phyloP scores from a whole-genome alignment of 805 yeast genomes.

The Sugiyamaella marilandica region DNA sequence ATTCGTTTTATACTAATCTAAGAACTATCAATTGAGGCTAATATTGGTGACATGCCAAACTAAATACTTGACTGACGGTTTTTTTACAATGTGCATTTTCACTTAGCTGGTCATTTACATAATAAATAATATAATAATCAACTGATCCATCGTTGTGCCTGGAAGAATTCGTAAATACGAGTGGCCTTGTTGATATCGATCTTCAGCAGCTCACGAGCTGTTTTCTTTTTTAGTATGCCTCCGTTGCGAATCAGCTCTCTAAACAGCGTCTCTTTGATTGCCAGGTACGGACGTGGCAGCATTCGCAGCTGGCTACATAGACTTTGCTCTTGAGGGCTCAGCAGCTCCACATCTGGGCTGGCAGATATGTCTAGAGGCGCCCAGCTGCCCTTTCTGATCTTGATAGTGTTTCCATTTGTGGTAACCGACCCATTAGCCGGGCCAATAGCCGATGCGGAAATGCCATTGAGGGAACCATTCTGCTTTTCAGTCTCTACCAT shows the following conservation, averaged over 20 bases:
- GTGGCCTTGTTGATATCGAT: slow-evolving; percentile 85
- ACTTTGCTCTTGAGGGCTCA: slow-evolving; percentile 83
- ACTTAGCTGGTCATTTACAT: not conserved
- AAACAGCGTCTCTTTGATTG: slow-evolving; percentile 84
- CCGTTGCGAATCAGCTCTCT: slow-evolving; percentile 82
- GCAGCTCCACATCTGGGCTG: slow-evolving; percentile 74
- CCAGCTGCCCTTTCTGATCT: not conserved
- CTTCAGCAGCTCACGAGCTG: slow-evolving; percentile 77
- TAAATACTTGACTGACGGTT: no score
- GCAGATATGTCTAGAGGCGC: slow-evolving; percentile 41
- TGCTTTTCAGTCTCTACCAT: not conserved
- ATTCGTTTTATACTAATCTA: no score
- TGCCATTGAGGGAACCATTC: not conserved
- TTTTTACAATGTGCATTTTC: no score
- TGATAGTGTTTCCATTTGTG: not conserved
- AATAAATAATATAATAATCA: slow-evolving; percentile 4
- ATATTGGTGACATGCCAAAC: no score
- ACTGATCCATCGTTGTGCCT: slow-evolving; percentile 80
- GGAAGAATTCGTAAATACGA: slow-evolving; percentile 87
- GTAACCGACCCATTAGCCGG: not conserved
- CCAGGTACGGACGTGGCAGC: slow-evolving; percentile 88
- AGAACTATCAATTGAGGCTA: no score
- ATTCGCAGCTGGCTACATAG: slow-evolving; percentile 80
- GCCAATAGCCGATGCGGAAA: not conserved
- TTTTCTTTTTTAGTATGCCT: slow-evolving; percentile 75